Evolutionary conservation across 2,329 filamentous ascomycete genomes (phyloP).

Genomic region (Tolypocladium amazonense): DNA sequence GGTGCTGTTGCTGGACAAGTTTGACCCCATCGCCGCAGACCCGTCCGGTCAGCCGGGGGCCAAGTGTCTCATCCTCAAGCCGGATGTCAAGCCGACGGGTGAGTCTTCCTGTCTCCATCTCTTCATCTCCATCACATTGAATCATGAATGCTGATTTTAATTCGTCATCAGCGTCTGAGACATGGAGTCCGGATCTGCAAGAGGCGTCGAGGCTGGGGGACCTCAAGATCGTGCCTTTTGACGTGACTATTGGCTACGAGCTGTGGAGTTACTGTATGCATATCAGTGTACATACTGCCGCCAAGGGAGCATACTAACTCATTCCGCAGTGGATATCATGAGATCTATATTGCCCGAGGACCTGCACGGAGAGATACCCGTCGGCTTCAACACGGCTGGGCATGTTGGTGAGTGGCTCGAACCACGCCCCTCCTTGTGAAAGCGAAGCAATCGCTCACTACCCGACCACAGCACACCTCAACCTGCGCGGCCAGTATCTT

Average conservation of each 20-base stretch:
- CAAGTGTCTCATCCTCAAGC: slow-evolving; percentile 51
- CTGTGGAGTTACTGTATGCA: slow-evolving; percentile 72
- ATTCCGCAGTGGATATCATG: slow-evolving; percentile 65
- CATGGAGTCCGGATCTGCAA: slow-evolving; percentile 63
- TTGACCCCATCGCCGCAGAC: slow-evolving; percentile 50
- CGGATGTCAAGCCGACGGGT: slow-evolving; percentile 44
- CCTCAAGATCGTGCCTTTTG: slow-evolving; percentile 63
- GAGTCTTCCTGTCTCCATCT: neutral
- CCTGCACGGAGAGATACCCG: slow-evolving; percentile 68
- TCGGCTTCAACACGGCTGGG: slow-evolving; percentile 79
- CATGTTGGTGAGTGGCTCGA: slow-evolving; percentile 55
- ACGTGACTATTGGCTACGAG: slow-evolving; percentile 68
- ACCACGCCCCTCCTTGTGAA: neutral
- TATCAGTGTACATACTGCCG: neutral
- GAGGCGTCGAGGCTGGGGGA: slow-evolving; percentile 59
- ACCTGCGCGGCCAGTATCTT: slow-evolving; percentile 71
- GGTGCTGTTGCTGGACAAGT: slow-evolving; percentile 50
- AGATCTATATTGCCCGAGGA: slow-evolving; percentile 70
- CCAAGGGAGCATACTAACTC: neutral
- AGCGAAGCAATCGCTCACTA: neutral
- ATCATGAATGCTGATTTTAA: neutral
- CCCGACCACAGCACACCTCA: slow-evolving; percentile 60
- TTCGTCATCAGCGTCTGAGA: slow-evolving; percentile 38
- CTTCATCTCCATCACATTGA: neutral
- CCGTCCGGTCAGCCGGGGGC: slow-evolving; percentile 34